Evolutionary conservation across 108 stramenopile genomes (phyloP), one percentile per base, ranked within the genome.

Genomic region (Fragilariopsis cylindrus): DNA sequence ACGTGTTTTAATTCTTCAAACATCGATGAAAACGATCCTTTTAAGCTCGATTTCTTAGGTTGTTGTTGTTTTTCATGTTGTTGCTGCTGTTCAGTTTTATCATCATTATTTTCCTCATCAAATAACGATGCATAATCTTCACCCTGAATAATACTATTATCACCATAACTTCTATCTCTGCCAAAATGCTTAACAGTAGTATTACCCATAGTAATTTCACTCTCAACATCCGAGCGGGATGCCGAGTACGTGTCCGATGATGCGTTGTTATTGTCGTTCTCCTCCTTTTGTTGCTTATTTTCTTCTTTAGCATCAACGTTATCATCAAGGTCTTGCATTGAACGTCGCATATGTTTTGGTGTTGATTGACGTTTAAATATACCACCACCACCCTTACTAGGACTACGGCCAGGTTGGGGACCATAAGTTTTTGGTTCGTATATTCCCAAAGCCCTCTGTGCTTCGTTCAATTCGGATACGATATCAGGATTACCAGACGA

Each of bases 191-290:
- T 63, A 40, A 63, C 43, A 44, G 62, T 63, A 0, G 62, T 43
- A 63, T 45, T 63, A n/a, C 62, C 62, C 62, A 63, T 63, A 3
- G 62, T 63, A 63, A 63, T 63, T 9, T 63, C 62, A 12, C 62
- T 63, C 2, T 41, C n/a, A 44, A n/a, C 62, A n/a, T 60, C 39
- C 58, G 58, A 60, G 4, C 58, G 58, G 40, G 9, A 40, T 9
- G 40, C 41, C 4, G 58, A 60, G 41, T 60, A 60, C 41, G 58
- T 30, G 21, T 60, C 41, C 30, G 30, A 30, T 30, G 30, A 30
- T 30, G 2, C 30, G 18, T 15, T 53, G 52, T 53, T 60, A 2
- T 30, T 60, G 40, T 18, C 3, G 19, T 41, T 63, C 43, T 45
- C 47, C 62, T 41, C 2, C 60, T 30, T 43, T 63, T 7, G 7